Percentiles rank a stretch among this genome's conserved stretches.
Evolutionary conservation across 768 basidiomycete genomes (phyloP).

Genomic region (Lactarius pseudohatsudake): DNA sequence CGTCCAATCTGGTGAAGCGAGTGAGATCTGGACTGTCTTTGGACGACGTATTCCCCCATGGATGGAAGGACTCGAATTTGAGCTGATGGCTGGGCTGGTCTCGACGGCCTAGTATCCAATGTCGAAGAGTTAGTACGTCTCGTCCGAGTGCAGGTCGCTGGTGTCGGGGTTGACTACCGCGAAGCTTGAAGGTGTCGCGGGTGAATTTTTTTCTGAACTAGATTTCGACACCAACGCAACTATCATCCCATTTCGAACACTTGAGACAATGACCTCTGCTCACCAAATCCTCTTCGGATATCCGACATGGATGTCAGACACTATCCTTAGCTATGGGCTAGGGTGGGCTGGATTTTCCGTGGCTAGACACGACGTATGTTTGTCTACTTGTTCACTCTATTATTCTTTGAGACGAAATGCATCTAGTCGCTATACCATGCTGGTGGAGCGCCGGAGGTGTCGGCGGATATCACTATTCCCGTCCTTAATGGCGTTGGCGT

Average conservation of each 20-base stretch:
- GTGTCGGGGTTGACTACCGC: not conserved
- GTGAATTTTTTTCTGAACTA: conserved; percentile 36
- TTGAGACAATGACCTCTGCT: conserved; percentile 37
- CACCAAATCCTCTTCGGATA: conserved; percentile 29
- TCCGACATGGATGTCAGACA: conserved; percentile 12
- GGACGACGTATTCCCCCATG: conserved; percentile 39
- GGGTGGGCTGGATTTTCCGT: conserved; percentile 44
- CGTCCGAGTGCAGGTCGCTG: not conserved
- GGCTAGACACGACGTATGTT: conserved; percentile 42
- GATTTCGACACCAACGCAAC: conserved; percentile 35
- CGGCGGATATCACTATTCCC: conserved; percentile 36
- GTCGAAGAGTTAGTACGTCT: conserved; percentile 43
- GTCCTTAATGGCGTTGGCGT: conserved; percentile 41
- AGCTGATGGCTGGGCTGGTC: conserved; percentile 36
- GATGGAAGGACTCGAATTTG: conserved; percentile 32
- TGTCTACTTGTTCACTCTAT: not conserved
- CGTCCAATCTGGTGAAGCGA: conserved; percentile 35
- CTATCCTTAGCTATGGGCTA: conserved; percentile 42
- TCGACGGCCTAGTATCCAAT: conserved; percentile 47
- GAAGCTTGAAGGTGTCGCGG: conserved; percentile 41
- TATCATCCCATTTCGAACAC: conserved; percentile 37
- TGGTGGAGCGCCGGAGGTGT: conserved; percentile 40
- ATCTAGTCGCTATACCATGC: conserved; percentile 38
- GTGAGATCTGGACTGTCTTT: conserved; percentile 37
- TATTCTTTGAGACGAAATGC: not conserved